Evolutionary conservation across 495 filamentous ascomycete genomes (phyloP), one percentile per base, ranked within the genome.

Genomic region (Tuber melanosporum): DNA sequence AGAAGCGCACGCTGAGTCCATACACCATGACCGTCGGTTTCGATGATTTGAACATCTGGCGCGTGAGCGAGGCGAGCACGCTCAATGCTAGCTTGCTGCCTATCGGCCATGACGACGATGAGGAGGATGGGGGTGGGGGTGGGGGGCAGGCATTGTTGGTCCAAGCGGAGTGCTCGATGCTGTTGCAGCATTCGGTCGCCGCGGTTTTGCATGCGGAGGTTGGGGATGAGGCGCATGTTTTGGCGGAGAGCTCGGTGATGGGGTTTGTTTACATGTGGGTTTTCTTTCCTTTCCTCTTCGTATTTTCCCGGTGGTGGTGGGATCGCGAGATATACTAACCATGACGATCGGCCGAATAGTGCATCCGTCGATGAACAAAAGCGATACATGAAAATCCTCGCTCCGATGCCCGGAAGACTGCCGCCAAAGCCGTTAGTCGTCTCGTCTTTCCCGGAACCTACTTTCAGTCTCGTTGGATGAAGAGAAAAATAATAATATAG

Each of bases 201-300:
- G 93, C 94, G 3, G 89, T 99, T 75, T 91, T 94, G 77, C 89
- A 92, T 72, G 92, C 91, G 1, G 86, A 91, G 1, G 82, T 89
- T 2, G 89, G 87, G 6, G 92, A 94, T 73, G 86, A 87, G 6
- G 87, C 91, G 12, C 89, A 93, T 52, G 88, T 89, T 8, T 90
- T 99, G 70, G 90, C 92, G 19, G 92, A 95, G 79, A 91, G 94
- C 0, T 93, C 91, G 62, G 90, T 98, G 32, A 91, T 96, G 87
- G 95, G 95, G 9, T 98, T 96, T 84, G 88, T 97, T 52, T 97
- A 96, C 82, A 91, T 99, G 46, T 83, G 77, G 39, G 79, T 70
- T n/a, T 44, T 36, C 52, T 36, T 26, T 36, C 15, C 26, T 9
- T 20, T 7, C 15, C 22, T 46, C n/a, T 45, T 36, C 17, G 17